Percentiles rank a stretch among this genome's conserved stretches.
These are phyloP conservation scores for cucumber (Cucumis sativus) DNA, from an alignment of 306 rosid genomes.

Conservation along the genomic window DNA sequence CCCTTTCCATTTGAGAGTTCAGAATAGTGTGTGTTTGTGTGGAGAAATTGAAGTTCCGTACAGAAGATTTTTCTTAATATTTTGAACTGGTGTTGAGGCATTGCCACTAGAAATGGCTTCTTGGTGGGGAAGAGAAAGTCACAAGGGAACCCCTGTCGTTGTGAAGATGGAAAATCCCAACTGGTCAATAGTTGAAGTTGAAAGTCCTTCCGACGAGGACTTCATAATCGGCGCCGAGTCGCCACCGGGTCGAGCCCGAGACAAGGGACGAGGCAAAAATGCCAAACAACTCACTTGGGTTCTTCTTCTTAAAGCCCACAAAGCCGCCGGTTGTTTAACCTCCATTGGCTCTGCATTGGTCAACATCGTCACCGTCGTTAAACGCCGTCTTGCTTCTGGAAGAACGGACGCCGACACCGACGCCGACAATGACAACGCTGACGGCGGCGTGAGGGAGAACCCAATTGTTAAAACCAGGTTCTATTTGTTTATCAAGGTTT, in stretches of 20 bases:
- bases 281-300: conserved; percentile 91
- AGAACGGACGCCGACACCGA: conserved; percentile 36
- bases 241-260: conserved; percentile 27
- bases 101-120: conserved; percentile 44
- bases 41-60: background rate
- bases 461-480: conserved; percentile 44
- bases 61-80: background rate
- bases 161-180: conserved; percentile 95
- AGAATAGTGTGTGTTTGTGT: background rate
- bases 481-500: conserved; percentile 46
- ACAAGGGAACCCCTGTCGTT: conserved; percentile 80
- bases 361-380: conserved; percentile 37
- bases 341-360: conserved; percentile 58
- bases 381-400: conserved; percentile 64
- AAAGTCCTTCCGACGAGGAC: conserved; percentile 69
- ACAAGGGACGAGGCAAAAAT: conserved; percentile 54
- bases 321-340: conserved; percentile 74
- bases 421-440: conserved; percentile 15
- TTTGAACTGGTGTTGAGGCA: conserved; percentile 19
- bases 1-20: background rate
- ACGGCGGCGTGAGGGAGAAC: conserved; percentile 35
- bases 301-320: conserved; percentile 71
- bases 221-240: conserved; percentile 31
- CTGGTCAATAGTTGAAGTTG: conserved; percentile 89
- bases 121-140: conserved; percentile 65